phyloP scores from a whole-genome alignment of 2,329 filamentous ascomycete species.

The Bipolaris bicolor region DNA sequence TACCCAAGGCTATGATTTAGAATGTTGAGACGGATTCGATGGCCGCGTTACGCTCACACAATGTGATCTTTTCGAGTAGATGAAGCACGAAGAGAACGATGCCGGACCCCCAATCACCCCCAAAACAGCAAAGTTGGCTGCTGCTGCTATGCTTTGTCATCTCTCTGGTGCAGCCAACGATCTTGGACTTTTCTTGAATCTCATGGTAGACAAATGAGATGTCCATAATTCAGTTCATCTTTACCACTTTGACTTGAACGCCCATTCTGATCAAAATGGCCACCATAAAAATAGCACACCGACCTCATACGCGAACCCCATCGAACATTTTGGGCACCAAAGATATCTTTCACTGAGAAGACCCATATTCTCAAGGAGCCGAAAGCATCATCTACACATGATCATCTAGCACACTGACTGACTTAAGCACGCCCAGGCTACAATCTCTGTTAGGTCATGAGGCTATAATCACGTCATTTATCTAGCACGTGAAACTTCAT shows the following conservation, averaged over 20 bases:
- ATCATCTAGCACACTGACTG: too few relatives aligned
- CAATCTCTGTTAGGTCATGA: too few relatives aligned
- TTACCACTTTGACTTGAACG: not conserved
- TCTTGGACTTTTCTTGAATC: not conserved
- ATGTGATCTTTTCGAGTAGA: not conserved
- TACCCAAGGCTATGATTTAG: slow-evolving; percentile 1
- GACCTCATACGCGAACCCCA: slow-evolving; percentile 2
- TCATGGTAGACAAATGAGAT: not conserved
- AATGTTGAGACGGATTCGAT: not conserved
- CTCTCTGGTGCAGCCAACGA: not conserved
- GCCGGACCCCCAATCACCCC: not conserved
- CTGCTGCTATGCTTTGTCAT: not conserved
- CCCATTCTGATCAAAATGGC: not conserved
- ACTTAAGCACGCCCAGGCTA: too few relatives aligned
- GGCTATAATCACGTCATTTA: too few relatives aligned
- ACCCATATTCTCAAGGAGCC: too few relatives aligned
- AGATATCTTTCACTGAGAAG: too few relatives aligned
- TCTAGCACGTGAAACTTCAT: too few relatives aligned
- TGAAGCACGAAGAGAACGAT: not conserved
- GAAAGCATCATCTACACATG: too few relatives aligned
- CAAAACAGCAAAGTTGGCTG: slow-evolving; percentile 1
- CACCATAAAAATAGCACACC: not conserved
- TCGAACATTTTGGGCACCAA: slow-evolving; percentile 9
- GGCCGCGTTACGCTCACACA: not conserved
- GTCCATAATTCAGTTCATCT: not conserved